phyloP scores from a whole-genome alignment of 2,329 filamentous ascomycete species.

The Pseudonectria buxi region DNA sequence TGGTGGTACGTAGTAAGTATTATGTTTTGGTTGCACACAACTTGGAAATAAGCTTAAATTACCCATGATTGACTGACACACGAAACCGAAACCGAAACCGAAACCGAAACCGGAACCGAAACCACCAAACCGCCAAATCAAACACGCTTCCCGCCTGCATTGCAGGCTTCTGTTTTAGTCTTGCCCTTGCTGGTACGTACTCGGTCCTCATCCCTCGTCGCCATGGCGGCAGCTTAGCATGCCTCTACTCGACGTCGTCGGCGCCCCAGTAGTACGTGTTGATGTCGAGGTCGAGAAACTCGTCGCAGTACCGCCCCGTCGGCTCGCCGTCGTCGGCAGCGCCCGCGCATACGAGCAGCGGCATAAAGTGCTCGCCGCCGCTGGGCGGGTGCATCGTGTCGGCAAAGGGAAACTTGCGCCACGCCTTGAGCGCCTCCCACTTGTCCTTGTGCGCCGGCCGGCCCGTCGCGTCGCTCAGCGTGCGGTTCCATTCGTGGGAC shows the following conservation, averaged over 20 bases:
- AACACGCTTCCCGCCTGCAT: too few relatives aligned
- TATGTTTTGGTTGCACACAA: too few relatives aligned
- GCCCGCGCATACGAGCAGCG: constrained; percentile 50
- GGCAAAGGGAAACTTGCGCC: constrained; percentile 41
- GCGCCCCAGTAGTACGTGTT: constrained; percentile 50
- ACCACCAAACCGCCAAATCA: too few relatives aligned
- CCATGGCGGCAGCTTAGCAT: too few relatives aligned
- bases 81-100: too few relatives aligned
- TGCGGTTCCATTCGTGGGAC: constrained; percentile 38
- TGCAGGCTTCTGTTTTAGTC: too few relatives aligned
- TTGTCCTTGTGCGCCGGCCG: constrained; percentile 29
- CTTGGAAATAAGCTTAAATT: too few relatives aligned
- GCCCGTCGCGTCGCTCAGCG: constrained; percentile 34
- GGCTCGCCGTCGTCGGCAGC: constrained; percentile 38
- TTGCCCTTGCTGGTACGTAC: too few relatives aligned
- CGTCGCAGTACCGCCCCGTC: constrained; percentile 41
- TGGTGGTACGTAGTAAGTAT: too few relatives aligned
- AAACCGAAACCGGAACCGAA: too few relatives aligned
- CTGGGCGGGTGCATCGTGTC: constrained; percentile 47
- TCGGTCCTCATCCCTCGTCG: too few relatives aligned
- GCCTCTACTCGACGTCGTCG: constrained; percentile 16
- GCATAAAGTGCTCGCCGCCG: constrained; percentile 54
- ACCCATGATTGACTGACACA: too few relatives aligned
- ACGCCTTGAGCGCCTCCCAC: constrained; percentile 34
- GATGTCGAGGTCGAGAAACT: constrained; percentile 42